A percentile compares a stretch with the other conserved stretches of the same genome.
Evolutionary conservation across 2,329 filamentous ascomycete genomes (phyloP).

Genomic region (Tolypocladium ophioglossoides): DNA sequence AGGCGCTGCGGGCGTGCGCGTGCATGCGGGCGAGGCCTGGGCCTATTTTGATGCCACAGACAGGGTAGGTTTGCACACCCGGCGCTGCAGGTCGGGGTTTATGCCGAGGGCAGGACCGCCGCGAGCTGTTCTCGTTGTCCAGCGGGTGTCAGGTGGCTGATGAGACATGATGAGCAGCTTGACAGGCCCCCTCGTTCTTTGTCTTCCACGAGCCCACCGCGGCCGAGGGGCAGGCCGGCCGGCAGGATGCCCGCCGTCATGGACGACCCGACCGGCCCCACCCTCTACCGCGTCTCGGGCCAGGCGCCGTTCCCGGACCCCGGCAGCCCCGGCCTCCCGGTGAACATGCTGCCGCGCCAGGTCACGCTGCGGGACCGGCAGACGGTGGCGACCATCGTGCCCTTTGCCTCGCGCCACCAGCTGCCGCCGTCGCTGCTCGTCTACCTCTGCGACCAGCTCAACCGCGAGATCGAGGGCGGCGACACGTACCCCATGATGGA

Average conservation of each 20-base stretch:
- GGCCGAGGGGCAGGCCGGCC: slow-evolving; percentile 1
- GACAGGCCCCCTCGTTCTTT: not conserved
- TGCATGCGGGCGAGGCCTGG: not conserved
- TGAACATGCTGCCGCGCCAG: slow-evolving; percentile 60
- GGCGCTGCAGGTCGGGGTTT: not conserved
- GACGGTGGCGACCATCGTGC: slow-evolving; percentile 73
- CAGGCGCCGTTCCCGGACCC: slow-evolving; percentile 54
- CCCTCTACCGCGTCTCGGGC: slow-evolving; percentile 61
- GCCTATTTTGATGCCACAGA: not conserved
- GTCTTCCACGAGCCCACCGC: not conserved
- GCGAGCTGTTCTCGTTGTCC: not conserved
- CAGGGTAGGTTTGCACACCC: not conserved
- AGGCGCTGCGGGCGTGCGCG: not conserved
- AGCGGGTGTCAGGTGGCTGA: not conserved
- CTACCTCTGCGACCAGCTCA: slow-evolving; percentile 75
- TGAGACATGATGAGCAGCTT: not conserved
- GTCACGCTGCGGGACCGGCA: slow-evolving; percentile 77
- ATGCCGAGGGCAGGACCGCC: not conserved
- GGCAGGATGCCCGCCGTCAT: slow-evolving; percentile 63
- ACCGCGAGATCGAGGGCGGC: slow-evolving; percentile 83
- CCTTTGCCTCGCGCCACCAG: slow-evolving; percentile 65
- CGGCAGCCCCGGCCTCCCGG: slow-evolving; percentile 51
- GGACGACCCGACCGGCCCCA: slow-evolving; percentile 62
- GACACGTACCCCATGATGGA: slow-evolving; percentile 88
- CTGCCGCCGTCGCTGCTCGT: slow-evolving; percentile 65